phyloP scores from a whole-genome alignment of 2,329 filamentous ascomycete genomes.

The Colletotrichum eleusines region DNA sequence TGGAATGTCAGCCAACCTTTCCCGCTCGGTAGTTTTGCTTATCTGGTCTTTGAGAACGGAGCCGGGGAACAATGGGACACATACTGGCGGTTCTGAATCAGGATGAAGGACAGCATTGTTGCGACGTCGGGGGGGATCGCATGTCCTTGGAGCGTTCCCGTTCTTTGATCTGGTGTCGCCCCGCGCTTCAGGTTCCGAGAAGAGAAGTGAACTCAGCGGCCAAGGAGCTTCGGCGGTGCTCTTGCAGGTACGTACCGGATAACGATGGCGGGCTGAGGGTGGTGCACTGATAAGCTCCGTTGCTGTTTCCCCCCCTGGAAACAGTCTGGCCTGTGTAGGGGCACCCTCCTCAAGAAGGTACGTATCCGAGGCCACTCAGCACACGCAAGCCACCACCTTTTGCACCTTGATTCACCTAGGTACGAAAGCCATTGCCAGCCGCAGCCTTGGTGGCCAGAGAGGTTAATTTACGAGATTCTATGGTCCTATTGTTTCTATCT shows the following conservation, averaged over 20 bases:
- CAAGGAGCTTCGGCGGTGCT: conserved; percentile 34
- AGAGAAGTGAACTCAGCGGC: conserved; percentile 34
- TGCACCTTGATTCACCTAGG: background rate
- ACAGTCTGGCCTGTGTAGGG: conserved; percentile 10
- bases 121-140: conserved; percentile 22
- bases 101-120: conserved; percentile 79
- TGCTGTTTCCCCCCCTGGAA: conserved; percentile 8
- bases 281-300: background rate
- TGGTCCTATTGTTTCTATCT: background rate
- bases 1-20: conserved; percentile 22
- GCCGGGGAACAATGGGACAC: background rate
- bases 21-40: background rate
- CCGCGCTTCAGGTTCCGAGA: conserved; percentile 33
- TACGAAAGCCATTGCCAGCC: background rate
- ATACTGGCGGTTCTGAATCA: conserved; percentile 87
- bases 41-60: background rate
- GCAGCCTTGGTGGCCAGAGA: background rate
- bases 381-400: background rate
- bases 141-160: conserved; percentile 17
- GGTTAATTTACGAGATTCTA: background rate
- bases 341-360: background rate
- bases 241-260: conserved; percentile 26
- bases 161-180: conserved; percentile 2
- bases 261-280: background rate
- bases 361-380: conserved; percentile 8